These are phyloP conservation scores for Phlebiopsis flavidoalba DNA, from an alignment of 768 basidiomycete genomes.

Conservation along the genomic window DNA sequence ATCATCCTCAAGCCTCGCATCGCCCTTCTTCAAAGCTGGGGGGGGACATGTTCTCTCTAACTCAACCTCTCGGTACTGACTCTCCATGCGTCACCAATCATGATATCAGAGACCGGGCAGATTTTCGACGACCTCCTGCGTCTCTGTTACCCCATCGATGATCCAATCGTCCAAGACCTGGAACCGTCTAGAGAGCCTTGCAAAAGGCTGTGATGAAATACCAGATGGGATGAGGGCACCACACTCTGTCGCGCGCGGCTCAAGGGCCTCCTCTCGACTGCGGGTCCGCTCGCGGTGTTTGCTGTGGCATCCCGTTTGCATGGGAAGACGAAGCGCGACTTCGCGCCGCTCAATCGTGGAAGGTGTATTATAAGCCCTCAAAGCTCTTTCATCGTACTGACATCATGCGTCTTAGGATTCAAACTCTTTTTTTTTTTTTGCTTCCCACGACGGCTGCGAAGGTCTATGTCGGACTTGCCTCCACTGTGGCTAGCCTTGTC, in stretches of 20 bases:
- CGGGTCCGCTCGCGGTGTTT: background rate
- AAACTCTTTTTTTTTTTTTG: too few species aligned
- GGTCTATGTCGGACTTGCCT: background rate
- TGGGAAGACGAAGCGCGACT: background rate
- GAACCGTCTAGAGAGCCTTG: slow-evolving; percentile 11
- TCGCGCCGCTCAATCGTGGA: background rate
- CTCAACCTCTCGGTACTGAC: background rate
- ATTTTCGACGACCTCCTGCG: slow-evolving; percentile 21
- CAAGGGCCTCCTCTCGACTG: background rate
- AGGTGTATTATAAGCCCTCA: background rate
- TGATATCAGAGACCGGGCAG: slow-evolving; percentile 15
- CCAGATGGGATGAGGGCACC: slow-evolving; percentile 17
- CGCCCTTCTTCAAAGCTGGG: slow-evolving; percentile 3
- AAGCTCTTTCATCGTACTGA: too few species aligned
- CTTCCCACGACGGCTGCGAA: background rate
- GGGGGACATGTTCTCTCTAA: slow-evolving; percentile 7
- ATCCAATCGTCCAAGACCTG: slow-evolving; percentile 6
- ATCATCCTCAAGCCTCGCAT: background rate
- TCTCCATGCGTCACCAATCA: background rate
- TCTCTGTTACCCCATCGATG: slow-evolving; percentile 20
- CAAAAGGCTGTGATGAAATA: slow-evolving; percentile 24
- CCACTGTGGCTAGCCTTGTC: background rate
- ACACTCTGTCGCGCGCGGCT: background rate
- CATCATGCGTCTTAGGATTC: too few species aligned
- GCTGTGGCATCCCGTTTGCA: background rate